A percentile compares a stretch with the other conserved stretches of the same genome.
Evolutionary conservation across 176 grass and related monocot species (phyloP).

Genomic region (Lolium rigidum): DNA sequence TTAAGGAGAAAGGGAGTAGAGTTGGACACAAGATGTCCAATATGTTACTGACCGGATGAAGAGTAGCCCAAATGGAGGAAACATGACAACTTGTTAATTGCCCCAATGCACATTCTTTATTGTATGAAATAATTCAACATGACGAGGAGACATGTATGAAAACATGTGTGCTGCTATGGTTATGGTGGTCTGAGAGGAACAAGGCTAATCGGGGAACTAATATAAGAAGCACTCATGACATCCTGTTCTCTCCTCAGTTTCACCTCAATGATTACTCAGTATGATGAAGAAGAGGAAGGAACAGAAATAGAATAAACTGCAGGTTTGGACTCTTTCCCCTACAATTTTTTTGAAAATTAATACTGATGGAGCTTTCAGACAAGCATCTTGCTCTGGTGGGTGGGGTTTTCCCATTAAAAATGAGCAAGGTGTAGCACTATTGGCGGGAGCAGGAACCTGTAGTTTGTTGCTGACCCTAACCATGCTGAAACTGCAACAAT

Average conservation of each 20-base stretch:
- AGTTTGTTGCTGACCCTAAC: neutral
- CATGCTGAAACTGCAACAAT: neutral
- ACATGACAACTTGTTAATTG: neutral
- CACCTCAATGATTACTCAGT: no score
- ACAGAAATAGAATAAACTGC: no score
- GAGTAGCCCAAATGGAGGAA: no score
- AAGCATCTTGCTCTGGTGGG: neutral
- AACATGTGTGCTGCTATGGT: neutral
- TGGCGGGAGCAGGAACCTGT: neutral
- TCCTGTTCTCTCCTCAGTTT: neutral
- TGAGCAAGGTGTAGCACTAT: no score
- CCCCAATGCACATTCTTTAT: neutral
- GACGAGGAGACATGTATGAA: neutral
- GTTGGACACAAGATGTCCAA: no score
- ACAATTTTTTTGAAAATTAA: no score
- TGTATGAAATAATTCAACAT: neutral
- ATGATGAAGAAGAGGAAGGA: no score
- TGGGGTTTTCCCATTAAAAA: no score
- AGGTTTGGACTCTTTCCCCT: no score
- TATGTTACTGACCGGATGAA: no score
- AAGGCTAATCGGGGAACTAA: neutral
- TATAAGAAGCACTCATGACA: neutral
- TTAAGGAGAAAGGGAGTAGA: no score
- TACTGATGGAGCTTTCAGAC: no score
- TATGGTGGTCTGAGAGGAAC: neutral